Evolutionary conservation across 768 basidiomycete species (phyloP).

Genomic region (Nidularia pulvinata): DNA sequence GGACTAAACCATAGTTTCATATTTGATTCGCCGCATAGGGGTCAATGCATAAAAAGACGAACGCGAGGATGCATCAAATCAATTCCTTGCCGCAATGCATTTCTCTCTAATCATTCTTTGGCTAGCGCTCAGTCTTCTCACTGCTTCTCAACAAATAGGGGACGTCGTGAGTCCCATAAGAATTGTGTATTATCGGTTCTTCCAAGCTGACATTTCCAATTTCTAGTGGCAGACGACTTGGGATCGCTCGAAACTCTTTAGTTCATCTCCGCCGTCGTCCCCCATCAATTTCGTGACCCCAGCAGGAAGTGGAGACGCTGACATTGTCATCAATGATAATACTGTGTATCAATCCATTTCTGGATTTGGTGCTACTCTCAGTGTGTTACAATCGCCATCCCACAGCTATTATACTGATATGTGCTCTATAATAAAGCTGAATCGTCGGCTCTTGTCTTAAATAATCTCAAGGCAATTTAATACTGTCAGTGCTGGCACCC

Average conservation of each 20-base stretch:
- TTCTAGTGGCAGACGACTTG: slow-evolving; percentile 61
- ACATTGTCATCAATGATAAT: slow-evolving; percentile 61
- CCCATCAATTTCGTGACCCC: slow-evolving; percentile 61
- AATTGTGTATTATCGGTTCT: neutral
- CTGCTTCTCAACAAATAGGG: neutral
- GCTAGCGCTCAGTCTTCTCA: neutral
- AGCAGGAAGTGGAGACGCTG: slow-evolving; percentile 53
- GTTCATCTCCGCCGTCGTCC: slow-evolving; percentile 37
- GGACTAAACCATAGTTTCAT: too few relatives aligned
- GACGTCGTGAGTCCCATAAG: neutral
- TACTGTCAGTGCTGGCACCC: neutral
- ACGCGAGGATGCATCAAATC: neutral
- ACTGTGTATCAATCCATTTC: slow-evolving; percentile 56
- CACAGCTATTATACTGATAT: neutral
- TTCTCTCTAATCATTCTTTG: neutral
- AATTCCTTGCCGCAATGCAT: neutral
- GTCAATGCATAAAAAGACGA: neutral
- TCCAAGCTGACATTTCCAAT: neutral
- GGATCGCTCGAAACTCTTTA: slow-evolving; percentile 52
- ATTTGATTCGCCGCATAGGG: neutral
- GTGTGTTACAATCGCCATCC: slow-evolving; percentile 25
- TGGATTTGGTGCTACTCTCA: slow-evolving; percentile 69
- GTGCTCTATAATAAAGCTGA: slow-evolving; percentile 45
- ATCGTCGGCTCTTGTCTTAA: slow-evolving; percentile 62
- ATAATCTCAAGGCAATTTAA: slow-evolving; percentile 57